Percentiles rank a stretch among this genome's conserved stretches.
Evolutionary conservation across 345 rosid genomes (phyloP).

Genomic region (rapeseed (Brassica napus)): DNA sequence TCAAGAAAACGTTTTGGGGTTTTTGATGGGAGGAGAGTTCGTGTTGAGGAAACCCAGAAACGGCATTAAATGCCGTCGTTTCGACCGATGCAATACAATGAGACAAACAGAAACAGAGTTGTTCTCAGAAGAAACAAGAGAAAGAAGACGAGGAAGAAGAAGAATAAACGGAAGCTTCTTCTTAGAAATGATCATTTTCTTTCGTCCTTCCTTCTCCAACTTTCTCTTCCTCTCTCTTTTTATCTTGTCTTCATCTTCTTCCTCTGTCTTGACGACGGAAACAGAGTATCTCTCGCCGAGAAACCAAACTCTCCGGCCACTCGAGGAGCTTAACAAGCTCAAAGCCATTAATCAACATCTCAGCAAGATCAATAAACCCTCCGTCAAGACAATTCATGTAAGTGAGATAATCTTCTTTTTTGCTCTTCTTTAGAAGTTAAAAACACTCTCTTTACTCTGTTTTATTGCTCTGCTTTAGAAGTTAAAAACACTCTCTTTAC

Average conservation of each 20-base stretch:
- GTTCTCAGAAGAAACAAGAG: slow-evolving; percentile 35
- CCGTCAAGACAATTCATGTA: slow-evolving; percentile 84
- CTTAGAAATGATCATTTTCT: slow-evolving; percentile 43
- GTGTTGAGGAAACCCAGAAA: slow-evolving; percentile 47
- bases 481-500: not conserved
- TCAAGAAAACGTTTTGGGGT: slow-evolving; percentile 18
- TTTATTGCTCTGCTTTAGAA: not conserved
- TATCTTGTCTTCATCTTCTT: slow-evolving; percentile 43
- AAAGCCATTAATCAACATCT: slow-evolving; percentile 60
- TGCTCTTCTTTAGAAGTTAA: not conserved
- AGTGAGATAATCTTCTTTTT: not conserved
- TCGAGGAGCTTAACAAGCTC: slow-evolving; percentile 61
- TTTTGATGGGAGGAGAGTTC: slow-evolving; percentile 45
- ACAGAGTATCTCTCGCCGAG: slow-evolving; percentile 38
- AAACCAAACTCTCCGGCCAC: slow-evolving; percentile 68
- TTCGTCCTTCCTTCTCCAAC: slow-evolving; percentile 51
- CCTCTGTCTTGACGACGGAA: slow-evolving; percentile 50
- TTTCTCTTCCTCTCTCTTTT: slow-evolving; percentile 33
- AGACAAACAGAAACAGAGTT: slow-evolving; percentile 37
- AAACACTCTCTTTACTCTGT: slow-evolving; percentile 1
- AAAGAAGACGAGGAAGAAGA: slow-evolving; percentile 35
- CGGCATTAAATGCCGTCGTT: slow-evolving; percentile 55
- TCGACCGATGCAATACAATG: slow-evolving; percentile 45
- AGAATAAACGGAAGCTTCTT: slow-evolving; percentile 45
- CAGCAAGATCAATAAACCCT: slow-evolving; percentile 80